Base-by-base conservation (phyloP, 768 basidiomycete species). In the Astraeus odoratus region DNA sequence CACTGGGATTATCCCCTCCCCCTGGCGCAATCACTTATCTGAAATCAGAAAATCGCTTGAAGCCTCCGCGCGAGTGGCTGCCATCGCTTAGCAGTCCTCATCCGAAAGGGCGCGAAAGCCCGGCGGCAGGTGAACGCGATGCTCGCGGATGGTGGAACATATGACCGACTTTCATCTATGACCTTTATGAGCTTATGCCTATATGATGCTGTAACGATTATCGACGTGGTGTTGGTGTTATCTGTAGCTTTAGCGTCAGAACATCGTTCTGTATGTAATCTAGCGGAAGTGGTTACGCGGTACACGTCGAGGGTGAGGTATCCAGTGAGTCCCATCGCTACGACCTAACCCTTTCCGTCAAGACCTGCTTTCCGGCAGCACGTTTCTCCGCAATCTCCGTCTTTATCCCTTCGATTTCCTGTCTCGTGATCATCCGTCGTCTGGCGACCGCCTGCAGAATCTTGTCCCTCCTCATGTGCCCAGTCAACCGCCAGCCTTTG, bases 381-480 rank as follows among this genome's bases (percentile, higher is more conserved):
- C 63, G 51, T 39, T 55, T 55, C n/a, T 52, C 41, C 7, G 56
- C 55, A 35, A 69, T 18, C 47, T 65, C 52, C 0, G 50, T 44
- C 54, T 71, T 66, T 39, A 67, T 66, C 51, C 61, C 63, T 44
- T 66, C 55, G 46, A 75, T 53, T 33, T 62, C 64, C 26, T 60
- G 56, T 53, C 71, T 74, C 26, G 74, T 61, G 52, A 68, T 62
- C 9, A 67, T 63, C 45, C 76, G 62, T 52, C 70, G 67, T 57
- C 63, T 66, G 35, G 77, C 71, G 30, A 80, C 74, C 37, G 68
- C 67, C 44, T 69, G 67, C 43, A 80, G 46, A 42, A 79, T 77
- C 52, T 77, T 74, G 35, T 73, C 68, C 42, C 75, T 64, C 42
- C 68, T 60, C n/a, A 67, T 58, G 25, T 64, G 65, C 13, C 68